Percentiles rank a stretch among this genome's conserved stretches.
phyloP scores from a whole-genome alignment of 1,284 basidiomycete species.

The Puccinia coronata region DNA sequence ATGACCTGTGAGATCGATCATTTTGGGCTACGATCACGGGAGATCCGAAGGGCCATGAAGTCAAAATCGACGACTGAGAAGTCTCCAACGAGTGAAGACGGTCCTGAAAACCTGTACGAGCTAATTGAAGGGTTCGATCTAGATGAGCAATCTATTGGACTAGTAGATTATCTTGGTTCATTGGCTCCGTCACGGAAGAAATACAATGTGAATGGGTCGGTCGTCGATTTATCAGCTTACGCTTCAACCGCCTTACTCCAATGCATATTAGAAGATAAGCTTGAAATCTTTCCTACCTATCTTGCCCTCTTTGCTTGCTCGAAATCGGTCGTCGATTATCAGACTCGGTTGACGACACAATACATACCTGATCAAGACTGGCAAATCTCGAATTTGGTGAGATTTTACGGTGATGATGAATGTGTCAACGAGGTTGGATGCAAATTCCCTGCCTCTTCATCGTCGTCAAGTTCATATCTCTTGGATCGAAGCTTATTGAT shows the following conservation, averaged over 20 bases:
- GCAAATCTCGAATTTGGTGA: conserved; percentile 33
- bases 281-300: conserved; percentile 72
- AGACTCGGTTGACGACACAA: not conserved
- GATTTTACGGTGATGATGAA: conserved; percentile 29
- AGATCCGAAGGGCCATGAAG: conserved; percentile 40
- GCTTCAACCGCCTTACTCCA: conserved; percentile 77
- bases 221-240: conserved; percentile 64
- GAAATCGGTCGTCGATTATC: conserved; percentile 9
- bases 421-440: conserved; percentile 23
- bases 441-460: not conserved
- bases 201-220: not conserved
- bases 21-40: conserved; percentile 37
- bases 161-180: conserved; percentile 46
- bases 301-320: conserved; percentile 63
- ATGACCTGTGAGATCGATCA: conserved; percentile 47
- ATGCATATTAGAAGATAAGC: conserved; percentile 84
- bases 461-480: conserved; percentile 5
- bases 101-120: conserved; percentile 36
- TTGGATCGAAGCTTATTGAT: conserved; percentile 26
- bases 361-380: conserved; percentile 4
- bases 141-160: conserved; percentile 33
- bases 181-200: conserved; percentile 2
- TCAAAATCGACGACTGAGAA: not conserved
- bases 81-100: not conserved
- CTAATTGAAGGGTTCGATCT: conserved; percentile 47